Base-by-base conservation (phyloP, 2,329 filamentous ascomycete species). In the Dothistroma pini region DNA sequence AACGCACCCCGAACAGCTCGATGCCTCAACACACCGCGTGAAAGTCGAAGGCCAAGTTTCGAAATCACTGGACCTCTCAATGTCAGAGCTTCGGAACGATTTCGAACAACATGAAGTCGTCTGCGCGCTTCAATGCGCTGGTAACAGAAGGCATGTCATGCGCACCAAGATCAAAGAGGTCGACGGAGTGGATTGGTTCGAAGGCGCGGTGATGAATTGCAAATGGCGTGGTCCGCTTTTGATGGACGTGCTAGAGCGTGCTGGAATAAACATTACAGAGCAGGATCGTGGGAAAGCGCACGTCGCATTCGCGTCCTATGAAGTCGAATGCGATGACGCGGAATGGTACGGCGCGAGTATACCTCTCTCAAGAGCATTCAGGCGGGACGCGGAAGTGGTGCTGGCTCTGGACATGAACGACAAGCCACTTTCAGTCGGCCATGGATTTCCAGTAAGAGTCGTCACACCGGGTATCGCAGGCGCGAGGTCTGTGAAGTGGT, bases 361-460 rank as follows among this genome's bases (percentile, higher is more conserved):
- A 49, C 76, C 80, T n/a, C 69, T 84, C 21, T 72, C 71, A 21
- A 74, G 80, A 57, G 80, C 77, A 51, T 69, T 83, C 72, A 67
- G 74, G 35, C 67, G 70, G 22, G 76, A 77, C 35, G 76, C 75
- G 50, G 80, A 90, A 68, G 87, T 89, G 0, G 76, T 89, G 54
- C 78, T 89, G 0, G 84, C 83, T 0, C 89, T 86, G 84, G 84
- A 88, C 67, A 89, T 89, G 87, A 90, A 89, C 66, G 86, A 83
- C 4, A 75, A 86, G 63, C 79, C 80, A 0, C 75, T 89, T 0
- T 86, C 87, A 0, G 79, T 78, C 10, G 88, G 88, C 58, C 87
- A 89, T 62, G 87, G 87, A 0, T 86, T 79, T 34, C 87, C 87
- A 0, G 75, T 89, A 0, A 80, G 87, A 1, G 77, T 81, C 0